Conservation (phyloP, 768 basidiomycete species). For the Arthromyces matolae region DNA sequence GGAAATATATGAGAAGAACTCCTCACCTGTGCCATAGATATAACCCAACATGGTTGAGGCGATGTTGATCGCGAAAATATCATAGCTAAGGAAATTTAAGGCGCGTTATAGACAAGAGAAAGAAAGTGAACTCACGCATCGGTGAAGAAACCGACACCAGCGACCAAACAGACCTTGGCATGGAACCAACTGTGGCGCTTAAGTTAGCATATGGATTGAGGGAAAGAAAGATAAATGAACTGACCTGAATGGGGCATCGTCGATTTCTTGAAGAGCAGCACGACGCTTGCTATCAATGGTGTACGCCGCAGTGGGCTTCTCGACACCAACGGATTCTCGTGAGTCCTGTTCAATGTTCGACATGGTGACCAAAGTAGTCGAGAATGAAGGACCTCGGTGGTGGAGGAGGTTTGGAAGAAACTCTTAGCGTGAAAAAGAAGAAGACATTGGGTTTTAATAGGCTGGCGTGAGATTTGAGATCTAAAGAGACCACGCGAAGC, state of each 20-base stretch:
- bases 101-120: neutral
- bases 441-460: slow-evolving; percentile 4
- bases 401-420: neutral
- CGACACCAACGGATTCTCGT: slow-evolving; percentile 28
- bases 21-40: slow-evolving; percentile 54
- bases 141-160: slow-evolving; percentile 90
- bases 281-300: slow-evolving; percentile 69
- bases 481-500: slow-evolving; percentile 4
- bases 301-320: slow-evolving; percentile 31
- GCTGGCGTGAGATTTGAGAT: slow-evolving; percentile 5
- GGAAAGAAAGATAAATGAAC: slow-evolving; percentile 19
- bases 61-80: slow-evolving; percentile 89
- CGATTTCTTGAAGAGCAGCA: slow-evolving; percentile 80
- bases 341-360: slow-evolving; percentile 37
- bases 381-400: slow-evolving; percentile 3
- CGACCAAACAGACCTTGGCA: slow-evolving; percentile 63
- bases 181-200: slow-evolving; percentile 68
- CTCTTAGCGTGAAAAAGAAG: neutral
- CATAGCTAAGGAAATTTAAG: slow-evolving; percentile 44
- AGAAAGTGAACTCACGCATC: slow-evolving; percentile 51
- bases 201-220: neutral
- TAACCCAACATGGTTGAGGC: slow-evolving; percentile 80
- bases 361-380: slow-evolving; percentile 13
- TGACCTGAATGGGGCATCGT: slow-evolving; percentile 82
- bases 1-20: neutral